phyloP scores from a whole-genome alignment of 192 early-diverging fungal species.

The Umbelopsis sp. region DNA sequence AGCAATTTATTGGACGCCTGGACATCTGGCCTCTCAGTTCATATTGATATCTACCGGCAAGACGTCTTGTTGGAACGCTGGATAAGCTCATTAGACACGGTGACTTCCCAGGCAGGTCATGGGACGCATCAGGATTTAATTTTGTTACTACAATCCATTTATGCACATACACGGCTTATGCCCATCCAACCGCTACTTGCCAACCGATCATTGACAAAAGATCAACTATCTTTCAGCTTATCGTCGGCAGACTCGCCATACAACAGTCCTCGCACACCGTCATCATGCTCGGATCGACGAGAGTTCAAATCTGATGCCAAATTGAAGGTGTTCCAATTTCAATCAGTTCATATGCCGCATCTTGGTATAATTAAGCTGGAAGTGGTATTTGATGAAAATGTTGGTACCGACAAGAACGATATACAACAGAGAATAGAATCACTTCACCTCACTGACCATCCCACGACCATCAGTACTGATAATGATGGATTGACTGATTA shows the following conservation, averaged over 20 bases:
- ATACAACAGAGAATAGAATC: slow-evolving; percentile 21
- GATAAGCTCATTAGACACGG: slow-evolving; percentile 1
- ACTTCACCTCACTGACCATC: neutral
- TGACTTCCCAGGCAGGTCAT: neutral
- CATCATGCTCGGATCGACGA: slow-evolving; percentile 16
- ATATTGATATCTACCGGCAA: slow-evolving; percentile 16
- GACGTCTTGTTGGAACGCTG: slow-evolving; percentile 26
- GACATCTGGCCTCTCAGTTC: slow-evolving; percentile 4
- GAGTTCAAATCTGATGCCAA: slow-evolving; percentile 6
- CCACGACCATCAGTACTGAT: neutral
- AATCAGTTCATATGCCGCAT: slow-evolving; percentile 5
- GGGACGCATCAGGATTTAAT: slow-evolving; percentile 35
- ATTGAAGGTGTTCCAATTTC: slow-evolving; percentile 11
- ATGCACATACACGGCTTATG: slow-evolving; percentile 41
- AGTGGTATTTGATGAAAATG: slow-evolving; percentile 16
- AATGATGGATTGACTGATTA: neutral
- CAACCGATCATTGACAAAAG: slow-evolving; percentile 26
- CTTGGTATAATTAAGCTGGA: slow-evolving; percentile 1
- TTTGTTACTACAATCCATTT: slow-evolving; percentile 43
- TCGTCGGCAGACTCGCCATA: slow-evolving; percentile 34
- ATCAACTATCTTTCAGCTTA: slow-evolving; percentile 36
- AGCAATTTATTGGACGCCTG: neutral
- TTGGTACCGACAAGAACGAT: slow-evolving; percentile 1
- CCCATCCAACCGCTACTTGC: slow-evolving; percentile 42
- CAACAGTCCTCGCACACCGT: slow-evolving; percentile 29